Conservation (phyloP, 495 filamentous ascomycete genomes). For the Penicillium soppii region DNA sequence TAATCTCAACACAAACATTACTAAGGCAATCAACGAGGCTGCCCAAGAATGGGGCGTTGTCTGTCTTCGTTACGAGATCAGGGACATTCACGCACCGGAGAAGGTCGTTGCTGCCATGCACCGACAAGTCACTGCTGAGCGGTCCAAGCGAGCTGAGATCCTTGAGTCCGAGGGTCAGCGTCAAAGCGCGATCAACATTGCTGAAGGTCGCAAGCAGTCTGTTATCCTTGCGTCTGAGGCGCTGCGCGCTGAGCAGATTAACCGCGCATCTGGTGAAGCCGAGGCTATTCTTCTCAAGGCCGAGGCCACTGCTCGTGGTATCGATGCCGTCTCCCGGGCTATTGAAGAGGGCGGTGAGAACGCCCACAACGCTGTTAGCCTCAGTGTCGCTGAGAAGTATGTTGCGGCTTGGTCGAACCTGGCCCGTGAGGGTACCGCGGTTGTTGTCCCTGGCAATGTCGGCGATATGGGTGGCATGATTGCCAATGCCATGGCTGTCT, state of each 20-base stretch:
- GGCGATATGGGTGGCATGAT: slow-evolving; percentile 98
- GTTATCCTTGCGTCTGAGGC: slow-evolving; percentile 96
- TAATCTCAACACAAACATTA: slow-evolving; percentile 95
- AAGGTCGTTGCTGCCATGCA: slow-evolving; percentile 97
- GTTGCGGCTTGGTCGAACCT: slow-evolving; percentile 92
- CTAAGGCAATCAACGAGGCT: slow-evolving; percentile 95
- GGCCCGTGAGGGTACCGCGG: slow-evolving; percentile 88
- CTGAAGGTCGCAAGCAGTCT: slow-evolving; percentile 92
- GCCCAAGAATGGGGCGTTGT: slow-evolving; percentile 95
- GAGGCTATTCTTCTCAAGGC: slow-evolving; percentile 88
- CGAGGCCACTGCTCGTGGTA: slow-evolving; percentile 80
- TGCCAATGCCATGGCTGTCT: slow-evolving; percentile 91
- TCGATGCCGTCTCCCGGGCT: slow-evolving; percentile 75
- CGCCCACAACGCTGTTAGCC: slow-evolving; percentile 77
- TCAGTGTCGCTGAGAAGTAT: slow-evolving; percentile 95
- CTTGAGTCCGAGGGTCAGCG: slow-evolving; percentile 93
- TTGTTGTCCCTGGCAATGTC: slow-evolving; percentile 94
- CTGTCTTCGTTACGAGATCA: slow-evolving; percentile 94
- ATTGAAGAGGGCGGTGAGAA: slow-evolving; percentile 68
- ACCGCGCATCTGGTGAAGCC: slow-evolving; percentile 85
- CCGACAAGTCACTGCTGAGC: slow-evolving; percentile 93
- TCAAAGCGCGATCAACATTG: slow-evolving; percentile 97
- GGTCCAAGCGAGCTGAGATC: slow-evolving; percentile 95
- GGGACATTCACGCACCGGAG: slow-evolving; percentile 95
- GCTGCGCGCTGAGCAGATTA: slow-evolving; percentile 85